Percentiles rank a stretch among this genome's conserved stretches.
phyloP scores from a whole-genome alignment of 2,329 filamentous ascomycete species.

The Fusarium subtropicale region DNA sequence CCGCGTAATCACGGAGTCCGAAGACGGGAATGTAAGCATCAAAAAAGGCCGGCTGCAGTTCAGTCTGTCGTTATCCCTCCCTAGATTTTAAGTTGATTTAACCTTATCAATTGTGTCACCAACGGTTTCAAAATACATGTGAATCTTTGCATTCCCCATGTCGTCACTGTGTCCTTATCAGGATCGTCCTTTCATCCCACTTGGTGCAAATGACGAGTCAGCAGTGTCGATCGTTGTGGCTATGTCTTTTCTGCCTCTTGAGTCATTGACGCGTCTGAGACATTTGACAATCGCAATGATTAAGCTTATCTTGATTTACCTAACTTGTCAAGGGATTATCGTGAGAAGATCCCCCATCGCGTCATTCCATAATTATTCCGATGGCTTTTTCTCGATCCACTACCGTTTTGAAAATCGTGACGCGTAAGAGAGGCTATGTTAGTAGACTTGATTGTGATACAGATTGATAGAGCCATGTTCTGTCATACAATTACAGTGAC shows the following conservation, averaged over 20 bases:
- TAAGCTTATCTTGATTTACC: conserved; percentile 34
- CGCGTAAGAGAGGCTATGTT: neutral
- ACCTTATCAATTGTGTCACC: conserved; percentile 41
- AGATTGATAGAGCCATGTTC: neutral
- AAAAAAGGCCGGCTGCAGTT: conserved; percentile 36
- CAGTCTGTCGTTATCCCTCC: neutral
- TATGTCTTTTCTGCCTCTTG: neutral
- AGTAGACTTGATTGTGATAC: neutral
- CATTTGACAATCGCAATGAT: conserved; percentile 31
- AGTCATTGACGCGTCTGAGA: conserved; percentile 40
- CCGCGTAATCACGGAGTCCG: conserved; percentile 37
- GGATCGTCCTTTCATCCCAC: conserved; percentile 23
- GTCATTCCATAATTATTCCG: neutral
- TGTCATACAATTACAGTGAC: neutral
- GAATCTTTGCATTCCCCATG: conserved; percentile 5
- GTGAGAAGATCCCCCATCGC: neutral
- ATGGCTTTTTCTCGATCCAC: neutral
- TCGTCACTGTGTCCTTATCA: conserved; percentile 33
- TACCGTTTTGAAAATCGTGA: neutral
- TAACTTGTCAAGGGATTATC: neutral
- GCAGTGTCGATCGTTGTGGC: conserved; percentile 32
- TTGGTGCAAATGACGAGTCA: conserved; percentile 26
- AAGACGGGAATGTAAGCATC: conserved; percentile 9
- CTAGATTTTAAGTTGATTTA: conserved; percentile 39
- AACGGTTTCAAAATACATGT: conserved; percentile 12